A percentile compares a stretch with the other conserved stretches of the same genome.
Conservation (phyloP, 306 rosid genomes). For the Begonia masoniana region DNA sequence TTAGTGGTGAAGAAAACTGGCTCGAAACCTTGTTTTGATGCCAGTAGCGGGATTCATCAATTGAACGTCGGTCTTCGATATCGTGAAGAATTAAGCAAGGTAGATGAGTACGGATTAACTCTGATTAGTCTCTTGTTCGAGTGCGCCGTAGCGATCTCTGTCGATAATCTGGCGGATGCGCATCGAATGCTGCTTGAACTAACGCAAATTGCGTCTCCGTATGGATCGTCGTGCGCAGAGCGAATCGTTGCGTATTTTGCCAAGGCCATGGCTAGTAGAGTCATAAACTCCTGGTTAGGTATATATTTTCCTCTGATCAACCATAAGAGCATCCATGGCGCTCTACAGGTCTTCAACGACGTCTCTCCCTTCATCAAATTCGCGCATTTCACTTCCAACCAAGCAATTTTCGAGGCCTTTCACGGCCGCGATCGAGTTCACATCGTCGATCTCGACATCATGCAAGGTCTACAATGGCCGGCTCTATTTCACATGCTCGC, state of each 20-base stretch:
- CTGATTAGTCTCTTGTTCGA: conserved; percentile 59
- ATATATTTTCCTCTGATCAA: conserved; percentile 43
- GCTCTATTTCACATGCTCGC: conserved; percentile 71
- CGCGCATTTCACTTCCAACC: conserved; percentile 84
- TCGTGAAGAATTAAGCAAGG: conserved; percentile 8
- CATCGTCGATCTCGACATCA: conserved; percentile 74
- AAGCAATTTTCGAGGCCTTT: conserved; percentile 73
- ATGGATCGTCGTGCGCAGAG: conserved; percentile 64
- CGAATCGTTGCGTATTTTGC: conserved; percentile 70
- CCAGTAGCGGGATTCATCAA: conserved; percentile 13
- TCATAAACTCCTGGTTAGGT: conserved; percentile 60
- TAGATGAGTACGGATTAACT: conserved; percentile 30
- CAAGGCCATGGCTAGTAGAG: conserved; percentile 62
- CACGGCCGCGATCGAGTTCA: conserved; percentile 34
- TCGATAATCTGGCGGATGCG: conserved; percentile 60
- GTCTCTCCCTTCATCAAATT: conserved; percentile 74
- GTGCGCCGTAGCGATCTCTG: conserved; percentile 72
- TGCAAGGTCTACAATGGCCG: conserved; percentile 94
- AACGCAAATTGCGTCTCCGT: conserved; percentile 64
- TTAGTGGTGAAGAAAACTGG: conserved; percentile 23
- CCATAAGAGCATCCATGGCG: conserved; percentile 29
- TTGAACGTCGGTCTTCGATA: conserved; percentile 16
- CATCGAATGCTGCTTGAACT: conserved; percentile 55
- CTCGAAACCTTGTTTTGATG: conserved; percentile 9
- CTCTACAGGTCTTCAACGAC: conserved; percentile 65